Evolutionary conservation across 805 yeast genomes (phyloP), one percentile per base, ranked within the genome.

Genomic region (Candida pseudofarinosa): DNA sequence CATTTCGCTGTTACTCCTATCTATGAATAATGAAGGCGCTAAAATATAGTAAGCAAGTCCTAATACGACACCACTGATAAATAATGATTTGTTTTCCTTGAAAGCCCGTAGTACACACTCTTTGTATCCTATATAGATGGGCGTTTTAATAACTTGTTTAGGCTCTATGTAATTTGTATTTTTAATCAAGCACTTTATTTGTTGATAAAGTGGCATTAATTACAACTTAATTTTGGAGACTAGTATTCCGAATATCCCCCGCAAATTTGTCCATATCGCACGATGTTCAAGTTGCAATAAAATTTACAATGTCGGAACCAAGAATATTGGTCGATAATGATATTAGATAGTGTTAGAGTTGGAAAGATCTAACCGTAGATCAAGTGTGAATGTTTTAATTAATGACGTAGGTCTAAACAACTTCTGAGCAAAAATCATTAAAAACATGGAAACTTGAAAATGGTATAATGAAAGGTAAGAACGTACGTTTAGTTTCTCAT

Each of bases 1-100:
- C 76, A 71, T 71, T 38, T 43, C 35, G 19, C 28, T 14, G 13
- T 33, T 15, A 18, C 23, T 38, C 15, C 13, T 31, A 4, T 31
- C 10, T 6, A 8, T 12, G 5, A 35, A 17, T 19, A 28, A 17
- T 10, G 46, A 40, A 12, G 49, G 49, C 16, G 38, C 30, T 37
- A 42, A 19, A n/a, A 54, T 53, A 37, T 54, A 54, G 23, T 41
- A 40, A 13, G 44, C 33, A 33, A 52, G n/a, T 4, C 48, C 46
- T 16, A 47, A n/a, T 17, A 47, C n/a, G 12, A 51, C 13, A 14
- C 48, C 37, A 28, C 47, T 38, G 12, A 47, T 15, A 26, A 50
- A n/a, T n/a, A 52, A 34, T 23, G 40, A 23, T 39, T 38, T 47
- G 39, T 44, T 46, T 46, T 51, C 46, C 15, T 33, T 33, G 4